phyloP scores from a whole-genome alignment of 2,329 filamentous ascomycete species.

The Hymenoscyphus fructigenus region DNA sequence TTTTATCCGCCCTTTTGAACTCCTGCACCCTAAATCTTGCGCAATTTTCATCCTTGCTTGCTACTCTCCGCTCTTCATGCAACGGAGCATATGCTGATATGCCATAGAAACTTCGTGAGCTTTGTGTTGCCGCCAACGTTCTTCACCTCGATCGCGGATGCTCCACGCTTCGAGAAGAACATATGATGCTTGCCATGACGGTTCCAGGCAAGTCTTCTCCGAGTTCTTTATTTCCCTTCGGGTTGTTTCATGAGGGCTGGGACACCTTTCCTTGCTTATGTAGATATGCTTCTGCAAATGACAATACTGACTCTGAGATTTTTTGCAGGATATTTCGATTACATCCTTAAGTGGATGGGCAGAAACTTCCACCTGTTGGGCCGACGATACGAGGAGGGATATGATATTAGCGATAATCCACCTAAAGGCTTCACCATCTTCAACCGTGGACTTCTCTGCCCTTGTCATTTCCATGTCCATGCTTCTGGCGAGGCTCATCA shows the following conservation, averaged over 20 bases:
- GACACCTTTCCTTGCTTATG: too few species aligned
- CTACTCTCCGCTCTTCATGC: too few species aligned
- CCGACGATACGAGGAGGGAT: slow-evolving; percentile 13
- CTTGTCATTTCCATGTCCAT: slow-evolving; percentile 21
- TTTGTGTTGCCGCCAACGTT: slow-evolving; percentile 21
- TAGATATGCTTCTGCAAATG: too few species aligned
- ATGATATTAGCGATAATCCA: slow-evolving; percentile 1
- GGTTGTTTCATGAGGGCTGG: too few species aligned
- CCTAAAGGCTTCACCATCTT: slow-evolving; percentile 19
- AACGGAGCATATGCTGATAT: slow-evolving; percentile 6
- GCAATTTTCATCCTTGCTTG: too few species aligned
- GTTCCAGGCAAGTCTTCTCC: neutral
- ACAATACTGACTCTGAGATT: neutral
- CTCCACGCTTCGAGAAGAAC: slow-evolving; percentile 15
- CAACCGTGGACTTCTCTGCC: slow-evolving; percentile 16
- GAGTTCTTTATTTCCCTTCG: too few species aligned
- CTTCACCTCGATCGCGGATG: slow-evolving; percentile 24
- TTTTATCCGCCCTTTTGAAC: too few species aligned
- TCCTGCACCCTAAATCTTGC: too few species aligned
- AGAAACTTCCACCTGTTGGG: slow-evolving; percentile 20
- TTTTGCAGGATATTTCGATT: slow-evolving; percentile 14
- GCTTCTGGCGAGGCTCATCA: slow-evolving; percentile 13
- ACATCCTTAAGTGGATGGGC: slow-evolving; percentile 25
- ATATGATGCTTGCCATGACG: slow-evolving; percentile 15
- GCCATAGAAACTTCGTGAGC: slow-evolving; percentile 19